phyloP scores from a whole-genome alignment of 768 basidiomycete genomes.

The Boletus barrowsii region DNA sequence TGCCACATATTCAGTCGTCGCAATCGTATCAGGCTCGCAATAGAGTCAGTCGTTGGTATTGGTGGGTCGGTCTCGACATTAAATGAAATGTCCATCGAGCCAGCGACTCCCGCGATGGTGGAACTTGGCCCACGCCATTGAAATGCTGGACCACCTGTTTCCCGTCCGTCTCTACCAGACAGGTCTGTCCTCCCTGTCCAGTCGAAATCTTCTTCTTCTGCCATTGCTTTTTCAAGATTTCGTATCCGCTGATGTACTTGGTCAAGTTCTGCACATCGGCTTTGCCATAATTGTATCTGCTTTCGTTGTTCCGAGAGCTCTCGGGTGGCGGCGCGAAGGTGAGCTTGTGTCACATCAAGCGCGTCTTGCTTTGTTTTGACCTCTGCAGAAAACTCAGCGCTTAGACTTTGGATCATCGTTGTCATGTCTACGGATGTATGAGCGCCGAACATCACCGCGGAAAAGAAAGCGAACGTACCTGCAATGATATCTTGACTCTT shows the following conservation, averaged over 20 bases:
- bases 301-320: slow-evolving; percentile 89
- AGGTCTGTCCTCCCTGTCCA: slow-evolving; percentile 76
- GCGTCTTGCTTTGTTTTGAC: slow-evolving; percentile 83
- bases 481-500: slow-evolving; percentile 86
- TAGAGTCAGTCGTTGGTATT: slow-evolving; percentile 57
- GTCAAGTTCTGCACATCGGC: slow-evolving; percentile 73
- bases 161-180: slow-evolving; percentile 37
- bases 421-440: slow-evolving; percentile 65
- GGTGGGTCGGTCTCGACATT: slow-evolving; percentile 73
- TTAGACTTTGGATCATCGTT: slow-evolving; percentile 74
- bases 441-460: background rate
- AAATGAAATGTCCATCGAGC: slow-evolving; percentile 59
- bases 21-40: slow-evolving; percentile 63
- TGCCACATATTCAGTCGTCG: slow-evolving; percentile 84
- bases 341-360: slow-evolving; percentile 82
- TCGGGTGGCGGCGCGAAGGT: slow-evolving; percentile 85
- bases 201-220: slow-evolving; percentile 79
- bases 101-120: slow-evolving; percentile 62
- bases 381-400: slow-evolving; percentile 77
- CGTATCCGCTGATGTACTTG: slow-evolving; percentile 75
- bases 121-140: slow-evolving; percentile 64
- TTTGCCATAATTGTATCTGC: slow-evolving; percentile 76
- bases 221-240: slow-evolving; percentile 78
- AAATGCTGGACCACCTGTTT: slow-evolving; percentile 54
- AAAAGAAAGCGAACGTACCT: slow-evolving; percentile 39